phyloP scores from a whole-genome alignment of 306 rosid genomes.

The Biancaea sappan region DNA sequence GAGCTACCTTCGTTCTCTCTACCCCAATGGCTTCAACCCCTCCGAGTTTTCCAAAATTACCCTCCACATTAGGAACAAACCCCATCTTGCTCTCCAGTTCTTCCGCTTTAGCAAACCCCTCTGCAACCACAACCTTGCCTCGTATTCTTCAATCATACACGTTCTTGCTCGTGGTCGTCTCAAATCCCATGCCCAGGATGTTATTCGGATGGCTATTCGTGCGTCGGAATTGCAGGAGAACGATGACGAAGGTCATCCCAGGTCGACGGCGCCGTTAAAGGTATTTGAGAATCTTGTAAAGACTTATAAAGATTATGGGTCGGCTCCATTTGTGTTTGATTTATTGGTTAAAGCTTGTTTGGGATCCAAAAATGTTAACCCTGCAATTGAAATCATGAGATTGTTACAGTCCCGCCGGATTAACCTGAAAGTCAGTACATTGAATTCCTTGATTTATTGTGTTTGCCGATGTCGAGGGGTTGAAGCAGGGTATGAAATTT shows the following conservation, averaged over 20 bases:
- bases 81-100: constrained; percentile 74
- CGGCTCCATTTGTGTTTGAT: constrained; percentile 84
- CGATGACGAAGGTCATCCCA: constrained; percentile 9
- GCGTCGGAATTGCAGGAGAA: constrained; percentile 2
- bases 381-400: constrained; percentile 53
- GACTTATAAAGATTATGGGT: constrained; percentile 61
- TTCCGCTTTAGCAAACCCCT: constrained; percentile 68
- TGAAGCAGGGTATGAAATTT: constrained; percentile 51
- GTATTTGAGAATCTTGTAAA: constrained; percentile 63
- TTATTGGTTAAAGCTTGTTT: constrained; percentile 66
- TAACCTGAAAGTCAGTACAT: constrained; percentile 60
- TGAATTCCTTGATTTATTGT: constrained; percentile 62
- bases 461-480: constrained; percentile 53
- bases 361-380: constrained; percentile 54
- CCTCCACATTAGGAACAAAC: constrained; percentile 59
- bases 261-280: constrained; percentile 42
- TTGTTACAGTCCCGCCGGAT: constrained; percentile 68
- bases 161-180: constrained; percentile 75
- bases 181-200: constrained; percentile 51
- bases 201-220: constrained; percentile 53
- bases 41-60: constrained; percentile 59
- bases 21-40: constrained; percentile 58
- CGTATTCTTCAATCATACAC: constrained; percentile 69
- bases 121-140: constrained; percentile 62
- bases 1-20: constrained; percentile 56